These are phyloP conservation scores for Borealophlyctis nickersoniae DNA, from an alignment of 192 early-diverging fungal species.

Conservation along the genomic window DNA sequence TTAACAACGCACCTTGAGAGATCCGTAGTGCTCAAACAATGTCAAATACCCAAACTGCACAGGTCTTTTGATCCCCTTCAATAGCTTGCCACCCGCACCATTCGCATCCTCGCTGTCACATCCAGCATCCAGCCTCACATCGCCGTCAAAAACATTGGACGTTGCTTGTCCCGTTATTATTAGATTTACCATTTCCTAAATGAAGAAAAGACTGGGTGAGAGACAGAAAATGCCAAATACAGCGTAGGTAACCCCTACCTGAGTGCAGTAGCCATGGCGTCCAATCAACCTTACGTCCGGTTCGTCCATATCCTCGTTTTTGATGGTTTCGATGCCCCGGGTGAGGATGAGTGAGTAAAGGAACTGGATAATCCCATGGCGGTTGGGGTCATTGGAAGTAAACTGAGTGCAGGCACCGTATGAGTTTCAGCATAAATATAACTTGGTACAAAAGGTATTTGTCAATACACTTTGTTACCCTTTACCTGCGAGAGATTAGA, in stretches of 20 bases:
- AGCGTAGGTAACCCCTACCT: slow-evolving; percentile 16
- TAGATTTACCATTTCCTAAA: slow-evolving; percentile 49
- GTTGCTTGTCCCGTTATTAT: slow-evolving; percentile 43
- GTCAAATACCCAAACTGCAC: slow-evolving; percentile 45
- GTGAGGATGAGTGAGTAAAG: slow-evolving; percentile 47
- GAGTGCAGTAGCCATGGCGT: slow-evolving; percentile 55
- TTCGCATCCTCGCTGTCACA: slow-evolving; percentile 1
- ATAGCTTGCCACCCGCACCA: slow-evolving; percentile 13
- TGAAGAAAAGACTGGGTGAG: too few relatives aligned
- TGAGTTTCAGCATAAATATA: background rate
- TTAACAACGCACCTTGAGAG: slow-evolving; percentile 28
- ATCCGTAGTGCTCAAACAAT: slow-evolving; percentile 52
- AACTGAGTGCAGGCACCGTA: slow-evolving; percentile 13
- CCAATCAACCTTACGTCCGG: slow-evolving; percentile 39
- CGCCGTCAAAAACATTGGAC: slow-evolving; percentile 52
- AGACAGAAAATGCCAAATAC: slow-evolving; percentile 1
- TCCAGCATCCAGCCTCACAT: slow-evolving; percentile 37
- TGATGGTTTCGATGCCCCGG: slow-evolving; percentile 31
- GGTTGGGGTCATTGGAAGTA: slow-evolving; percentile 14
- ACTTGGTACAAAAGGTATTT: background rate
- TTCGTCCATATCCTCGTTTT: slow-evolving; percentile 51
- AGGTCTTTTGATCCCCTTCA: slow-evolving; percentile 40
- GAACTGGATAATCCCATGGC: slow-evolving; percentile 43
- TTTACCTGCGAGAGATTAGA: slow-evolving; percentile 5
- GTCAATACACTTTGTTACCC: background rate